Percentiles rank a stretch among this genome's conserved stretches.
These are phyloP conservation scores for Sedum album DNA, from an alignment of 164 flowering plant species.

Conservation along the genomic window DNA sequence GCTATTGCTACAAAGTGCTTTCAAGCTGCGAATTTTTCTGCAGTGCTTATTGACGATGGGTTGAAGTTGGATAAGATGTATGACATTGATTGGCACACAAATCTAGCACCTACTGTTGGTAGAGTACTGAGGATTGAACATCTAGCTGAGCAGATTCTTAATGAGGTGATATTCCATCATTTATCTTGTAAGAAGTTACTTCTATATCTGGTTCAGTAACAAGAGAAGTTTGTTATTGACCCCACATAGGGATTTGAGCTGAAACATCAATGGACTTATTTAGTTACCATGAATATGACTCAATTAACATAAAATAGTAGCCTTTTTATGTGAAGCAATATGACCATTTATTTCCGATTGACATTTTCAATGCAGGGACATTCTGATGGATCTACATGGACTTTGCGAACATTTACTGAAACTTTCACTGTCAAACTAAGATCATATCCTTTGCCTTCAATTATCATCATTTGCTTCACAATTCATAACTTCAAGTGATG, in stretches of 20 bases:
- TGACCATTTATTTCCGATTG: too few species aligned
- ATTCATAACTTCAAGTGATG: background rate
- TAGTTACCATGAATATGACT: background rate
- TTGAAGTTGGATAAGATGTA: slow-evolving; percentile 55
- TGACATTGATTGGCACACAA: slow-evolving; percentile 62
- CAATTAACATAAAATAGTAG: background rate
- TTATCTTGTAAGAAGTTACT: background rate
- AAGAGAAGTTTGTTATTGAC: background rate
- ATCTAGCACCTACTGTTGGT: slow-evolving; percentile 46
- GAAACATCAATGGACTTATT: background rate
- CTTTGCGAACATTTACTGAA: slow-evolving; percentile 57
- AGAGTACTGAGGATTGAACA: slow-evolving; percentile 70
- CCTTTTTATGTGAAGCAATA: too few species aligned
- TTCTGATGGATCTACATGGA: slow-evolving; percentile 54
- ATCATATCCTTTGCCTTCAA: slow-evolving; percentile 69
- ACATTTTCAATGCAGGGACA: slow-evolving; percentile 29
- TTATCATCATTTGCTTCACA: background rate
- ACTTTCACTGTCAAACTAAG: slow-evolving; percentile 41
- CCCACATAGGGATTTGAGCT: background rate
- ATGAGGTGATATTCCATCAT: slow-evolving; percentile 39
- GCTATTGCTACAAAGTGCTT: slow-evolving; percentile 49
- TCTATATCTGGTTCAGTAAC: background rate
- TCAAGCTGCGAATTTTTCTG: slow-evolving; percentile 54
- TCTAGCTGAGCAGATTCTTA: slow-evolving; percentile 71
- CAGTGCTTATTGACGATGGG: slow-evolving; percentile 82